Conservation (phyloP, 148 eudicot species). For the Fagopyrum homotropicum region DNA sequence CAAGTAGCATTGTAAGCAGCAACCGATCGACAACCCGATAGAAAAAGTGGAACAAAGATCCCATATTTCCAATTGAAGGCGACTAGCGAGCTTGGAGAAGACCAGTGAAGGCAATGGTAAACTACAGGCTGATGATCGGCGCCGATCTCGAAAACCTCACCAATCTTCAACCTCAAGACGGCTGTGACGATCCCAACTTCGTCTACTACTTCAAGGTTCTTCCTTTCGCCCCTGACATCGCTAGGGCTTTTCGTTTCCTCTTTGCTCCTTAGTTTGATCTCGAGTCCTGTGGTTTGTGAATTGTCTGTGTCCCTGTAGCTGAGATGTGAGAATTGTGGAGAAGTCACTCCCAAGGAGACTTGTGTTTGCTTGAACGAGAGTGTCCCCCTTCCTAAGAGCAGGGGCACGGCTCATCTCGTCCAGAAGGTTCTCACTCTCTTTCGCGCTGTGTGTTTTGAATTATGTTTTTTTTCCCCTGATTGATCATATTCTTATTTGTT, state of each 20-base stretch:
- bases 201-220: constrained; percentile 71
- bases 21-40: background rate
- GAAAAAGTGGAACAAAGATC: background rate
- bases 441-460: background rate
- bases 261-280: constrained; percentile 3
- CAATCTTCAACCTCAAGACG: constrained; percentile 66
- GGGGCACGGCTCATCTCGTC: constrained; percentile 50
- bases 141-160: constrained; percentile 82
- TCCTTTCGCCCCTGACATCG: constrained; percentile 4
- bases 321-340: constrained; percentile 86
- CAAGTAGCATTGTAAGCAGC: background rate
- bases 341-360: constrained; percentile 64
- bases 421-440: constrained; percentile 54
- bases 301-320: constrained; percentile 30
- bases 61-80: background rate
- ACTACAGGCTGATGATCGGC: constrained; percentile 46
- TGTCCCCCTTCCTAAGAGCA: constrained; percentile 43
- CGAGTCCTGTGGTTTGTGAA: background rate
- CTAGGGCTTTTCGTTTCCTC: background rate
- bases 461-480: background rate
- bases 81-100: background rate
- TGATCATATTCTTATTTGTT: background rate
- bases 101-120: constrained; percentile 47
- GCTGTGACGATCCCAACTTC: constrained; percentile 71
- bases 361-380: constrained; percentile 56